These are phyloP conservation scores for Cardamine occulta DNA, from an alignment of 345 rosid genomes.

Conservation along the genomic window DNA sequence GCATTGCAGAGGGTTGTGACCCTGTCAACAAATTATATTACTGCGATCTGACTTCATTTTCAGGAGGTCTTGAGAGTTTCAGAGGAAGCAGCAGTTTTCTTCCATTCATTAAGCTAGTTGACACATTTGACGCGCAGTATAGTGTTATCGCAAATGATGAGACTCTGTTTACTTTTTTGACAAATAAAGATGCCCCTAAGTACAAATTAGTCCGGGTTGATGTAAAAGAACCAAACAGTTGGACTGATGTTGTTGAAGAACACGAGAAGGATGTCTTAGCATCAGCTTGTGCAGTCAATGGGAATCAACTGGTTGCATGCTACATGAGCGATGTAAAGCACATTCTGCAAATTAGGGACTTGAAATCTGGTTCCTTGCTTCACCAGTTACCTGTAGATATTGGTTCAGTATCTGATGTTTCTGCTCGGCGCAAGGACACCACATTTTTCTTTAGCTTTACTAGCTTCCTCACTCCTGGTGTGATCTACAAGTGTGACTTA, in stretches of 20 bases:
- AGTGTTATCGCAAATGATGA: constrained; percentile 75
- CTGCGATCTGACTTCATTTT: constrained; percentile 68
- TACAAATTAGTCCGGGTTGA: constrained; percentile 86
- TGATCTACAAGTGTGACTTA: constrained; percentile 79
- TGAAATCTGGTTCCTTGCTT: constrained; percentile 73
- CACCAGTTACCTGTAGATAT: constrained; percentile 79
- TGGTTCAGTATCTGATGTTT: constrained; percentile 70
- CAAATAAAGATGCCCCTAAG: constrained; percentile 83
- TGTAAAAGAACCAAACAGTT: constrained; percentile 68
- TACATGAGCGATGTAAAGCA: constrained; percentile 90
- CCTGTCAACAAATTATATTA: constrained; percentile 87
- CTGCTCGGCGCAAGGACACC: constrained; percentile 70
- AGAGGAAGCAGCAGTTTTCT: constrained; percentile 58
- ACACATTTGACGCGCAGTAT: constrained; percentile 70
- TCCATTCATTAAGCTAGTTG: constrained; percentile 79
- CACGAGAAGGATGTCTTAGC: constrained; percentile 78
- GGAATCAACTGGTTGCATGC: constrained; percentile 66
- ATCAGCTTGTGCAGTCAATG: constrained; percentile 71
- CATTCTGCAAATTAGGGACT: constrained; percentile 79
- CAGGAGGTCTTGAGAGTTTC: constrained; percentile 70
- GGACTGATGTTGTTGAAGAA: constrained; percentile 80
- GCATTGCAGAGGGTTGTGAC: constrained; percentile 64
- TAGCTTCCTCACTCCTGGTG: constrained; percentile 86
- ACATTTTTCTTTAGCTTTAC: constrained; percentile 67
- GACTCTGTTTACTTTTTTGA: constrained; percentile 69